Base-by-base conservation (phyloP, 73 alveolate genomes). In the Breviolum minutum region DNA sequence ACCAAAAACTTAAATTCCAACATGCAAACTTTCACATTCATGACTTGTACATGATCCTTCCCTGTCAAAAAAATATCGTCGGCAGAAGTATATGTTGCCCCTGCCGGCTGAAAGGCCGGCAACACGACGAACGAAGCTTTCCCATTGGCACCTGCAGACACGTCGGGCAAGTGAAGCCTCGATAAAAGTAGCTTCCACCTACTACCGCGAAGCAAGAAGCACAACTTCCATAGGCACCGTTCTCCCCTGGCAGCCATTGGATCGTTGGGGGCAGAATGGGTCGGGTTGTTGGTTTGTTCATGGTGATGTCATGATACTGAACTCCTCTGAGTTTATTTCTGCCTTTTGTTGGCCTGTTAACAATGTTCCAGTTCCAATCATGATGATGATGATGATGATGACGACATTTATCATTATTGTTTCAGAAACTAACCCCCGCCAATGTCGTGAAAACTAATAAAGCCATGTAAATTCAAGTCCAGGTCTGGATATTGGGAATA, bases 171-270 rank as follows among this genome's bases (percentile, higher is more conserved):
- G 13, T 27, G 85, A 68, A 88, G 84, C 95, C 95, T 22, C 95
- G 73, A 54, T 66, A 88, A 71, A 88, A 88, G 40, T 88, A 68
- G 83, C 85, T 66, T 6, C 95, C 95, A 40, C 95, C 95, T 30
- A 40, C 85, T 71, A 88, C 40, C 48, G 95, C 95, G 61, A 8
- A 68, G 95, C 95, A 88, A n/a, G 69, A 0, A 11, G 95, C 85
- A 70, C 95, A 88, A 84, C 63, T 66, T 27, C 79, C 84, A 10
- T 7, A 81, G 68, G 76, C 79, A 22, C 63, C 19, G 68, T 24
- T 26, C 48, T 87, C 95, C 19, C 74, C 95, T 87, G 95, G 82
- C 60, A 24, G n/a, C 79, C 14, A 64, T 40, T 3, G 54, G 54
- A 40, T 40, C 54, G 54, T 40, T 6, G 24, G 77, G 77, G 77